Evolutionary conservation across 1,284 basidiomycete species (phyloP), one percentile per base, ranked within the genome.

Genomic region (Cryptococcus sp.): DNA sequence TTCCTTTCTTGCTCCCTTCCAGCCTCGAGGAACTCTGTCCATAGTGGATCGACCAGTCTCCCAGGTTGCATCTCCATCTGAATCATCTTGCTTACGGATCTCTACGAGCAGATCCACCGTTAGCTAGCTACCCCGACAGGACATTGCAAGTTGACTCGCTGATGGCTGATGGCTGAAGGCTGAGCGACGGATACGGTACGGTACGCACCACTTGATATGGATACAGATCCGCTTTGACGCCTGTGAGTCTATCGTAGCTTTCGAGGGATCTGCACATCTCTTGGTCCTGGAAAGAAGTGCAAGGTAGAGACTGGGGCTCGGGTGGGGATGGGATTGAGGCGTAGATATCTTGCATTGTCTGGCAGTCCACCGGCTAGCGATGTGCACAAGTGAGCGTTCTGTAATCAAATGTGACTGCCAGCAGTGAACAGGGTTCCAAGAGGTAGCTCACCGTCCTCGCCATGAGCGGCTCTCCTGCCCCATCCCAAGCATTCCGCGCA

Each of bases 131-230:
- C n/a, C n/a, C n/a, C n/a, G n/a, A n/a, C 30, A 47, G 40, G 25
- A 19, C 23, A 23, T 25, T n/a, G 22, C 27, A 19, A 5, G 19
- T 16, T 7, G n/a, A 47, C 5, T 19, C 22, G 35, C n/a, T 20
- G 16, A 13, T 3, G 30, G 15, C 17, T 16, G 47, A 30, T 17
- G 3, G 25, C 25, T 35, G 47, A 30, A 2, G 3, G 25, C 25
- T 35, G 30, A 35, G 2, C 25, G 16, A 20, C 11, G 10, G 8
- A 48, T 25, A 47, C 20, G 13, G 38, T 8, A 35, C 1, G 2
- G 27, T 13, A 60, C 73, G 59, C 43, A 78, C 75, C 17, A 72
- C 62, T 55, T 78, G 76, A 56, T 78, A 78, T 35, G 51, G 56
- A 49, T 75, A 71, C 52, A 76, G 43, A 10, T 52, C 43, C 1